Conservation (phyloP, 2,329 filamentous ascomycete genomes). For the Seiridium cupressi region DNA sequence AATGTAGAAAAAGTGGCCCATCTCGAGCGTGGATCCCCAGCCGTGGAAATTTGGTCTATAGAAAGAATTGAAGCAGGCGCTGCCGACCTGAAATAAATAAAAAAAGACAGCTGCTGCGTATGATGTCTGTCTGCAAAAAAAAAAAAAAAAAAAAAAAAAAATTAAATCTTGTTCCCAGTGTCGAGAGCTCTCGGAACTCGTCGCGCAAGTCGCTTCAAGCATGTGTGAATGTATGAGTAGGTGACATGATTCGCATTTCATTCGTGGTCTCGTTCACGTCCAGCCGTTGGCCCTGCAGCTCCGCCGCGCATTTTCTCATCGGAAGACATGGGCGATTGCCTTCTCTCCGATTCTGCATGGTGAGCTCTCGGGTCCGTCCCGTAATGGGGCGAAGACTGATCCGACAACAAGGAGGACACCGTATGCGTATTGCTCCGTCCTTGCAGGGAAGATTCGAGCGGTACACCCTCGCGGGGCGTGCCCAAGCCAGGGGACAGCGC, state of each 20-base stretch:
- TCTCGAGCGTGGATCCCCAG: neutral
- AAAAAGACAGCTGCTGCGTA: no score
- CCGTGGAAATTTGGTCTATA: neutral
- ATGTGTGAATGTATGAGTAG: neutral
- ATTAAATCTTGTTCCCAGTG: no score
- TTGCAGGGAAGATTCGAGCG: neutral
- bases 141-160: no score
- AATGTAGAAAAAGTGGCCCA: neutral
- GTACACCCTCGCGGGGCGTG: constrained; percentile 26
- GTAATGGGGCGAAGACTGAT: constrained; percentile 11
- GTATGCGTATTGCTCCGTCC: constrained; percentile 6
- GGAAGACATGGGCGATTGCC: constrained; percentile 10
- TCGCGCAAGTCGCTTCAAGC: neutral
- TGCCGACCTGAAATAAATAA: no score
- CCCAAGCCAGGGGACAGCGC: constrained; percentile 36
- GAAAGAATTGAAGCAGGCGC: neutral
- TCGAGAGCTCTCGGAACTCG: neutral
- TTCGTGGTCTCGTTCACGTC: constrained; percentile 10
- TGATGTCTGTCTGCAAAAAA: no score
- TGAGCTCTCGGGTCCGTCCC: constrained; percentile 7
- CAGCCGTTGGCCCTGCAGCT: constrained; percentile 1
- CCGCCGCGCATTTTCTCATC: constrained; percentile 10
- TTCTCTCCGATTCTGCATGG: constrained; percentile 7
- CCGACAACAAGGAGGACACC: constrained; percentile 12
- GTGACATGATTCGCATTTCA: neutral